Evolutionary conservation across 2,329 filamentous ascomycete species (phyloP).

Genomic region (Alternaria infectoria): DNA sequence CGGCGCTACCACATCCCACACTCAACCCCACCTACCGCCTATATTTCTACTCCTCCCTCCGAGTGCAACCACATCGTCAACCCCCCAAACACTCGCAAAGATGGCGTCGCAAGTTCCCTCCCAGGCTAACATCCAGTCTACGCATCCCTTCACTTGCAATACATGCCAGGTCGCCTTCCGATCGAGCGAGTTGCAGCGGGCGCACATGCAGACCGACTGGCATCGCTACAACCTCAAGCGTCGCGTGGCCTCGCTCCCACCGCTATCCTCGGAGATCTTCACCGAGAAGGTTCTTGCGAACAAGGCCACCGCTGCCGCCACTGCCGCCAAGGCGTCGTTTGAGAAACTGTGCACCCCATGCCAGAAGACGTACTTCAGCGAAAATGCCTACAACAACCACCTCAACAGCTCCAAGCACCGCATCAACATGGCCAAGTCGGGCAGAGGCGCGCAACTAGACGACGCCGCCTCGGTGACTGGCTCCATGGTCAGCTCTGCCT

Average conservation of each 20-base stretch:
- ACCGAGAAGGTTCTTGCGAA: conserved; percentile 94
- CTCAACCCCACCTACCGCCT: conserved; percentile 31
- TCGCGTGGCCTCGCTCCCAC: conserved; percentile 85
- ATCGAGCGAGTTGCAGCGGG: conserved; percentile 88
- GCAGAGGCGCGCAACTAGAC: conserved; percentile 51
- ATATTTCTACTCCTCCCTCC: conserved; percentile 20
- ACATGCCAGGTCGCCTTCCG: conserved; percentile 97
- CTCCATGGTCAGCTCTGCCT: conserved; percentile 88
- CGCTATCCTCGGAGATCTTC: conserved; percentile 90
- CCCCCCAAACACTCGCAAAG: conserved; percentile 12
- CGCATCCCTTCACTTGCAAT: conserved; percentile 95
- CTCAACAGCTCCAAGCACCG: conserved; percentile 90
- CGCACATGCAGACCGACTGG: conserved; percentile 98
- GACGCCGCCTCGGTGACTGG: conserved; percentile 68
- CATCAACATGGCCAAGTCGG: conserved; percentile 62
- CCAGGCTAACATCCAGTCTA: conserved; percentile 45
- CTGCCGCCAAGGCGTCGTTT: conserved; percentile 86
- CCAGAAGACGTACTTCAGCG: conserved; percentile 92
- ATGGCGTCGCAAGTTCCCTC: conserved; percentile 46
- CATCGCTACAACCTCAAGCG: conserved; percentile 98
- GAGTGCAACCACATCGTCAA: conserved; percentile 1
- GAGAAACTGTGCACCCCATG: conserved; percentile 83
- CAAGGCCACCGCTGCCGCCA: conserved; percentile 81
- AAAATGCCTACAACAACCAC: conserved; percentile 95
- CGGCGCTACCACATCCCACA: conserved; percentile 24